Evolutionary conservation across 192 early-diverging fungal species (phyloP).

Genomic region (Obelidium mucronatum): DNA sequence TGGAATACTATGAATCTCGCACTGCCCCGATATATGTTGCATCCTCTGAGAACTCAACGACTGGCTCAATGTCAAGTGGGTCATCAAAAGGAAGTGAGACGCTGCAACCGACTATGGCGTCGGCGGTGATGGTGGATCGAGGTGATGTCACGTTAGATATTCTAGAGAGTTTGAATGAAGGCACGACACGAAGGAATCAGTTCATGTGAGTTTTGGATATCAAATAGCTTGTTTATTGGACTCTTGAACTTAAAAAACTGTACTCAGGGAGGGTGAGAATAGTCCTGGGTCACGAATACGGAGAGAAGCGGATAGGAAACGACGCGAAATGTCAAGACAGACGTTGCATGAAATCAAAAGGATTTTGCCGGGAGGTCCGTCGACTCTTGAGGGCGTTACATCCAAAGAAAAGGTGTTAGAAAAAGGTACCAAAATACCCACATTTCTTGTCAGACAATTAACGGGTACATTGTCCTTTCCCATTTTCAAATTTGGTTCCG

Average conservation of each 20-base stretch:
- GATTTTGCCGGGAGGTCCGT: background rate
- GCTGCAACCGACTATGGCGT: background rate
- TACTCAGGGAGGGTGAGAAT: too few relatives aligned
- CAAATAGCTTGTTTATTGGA: too few relatives aligned
- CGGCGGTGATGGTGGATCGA: background rate
- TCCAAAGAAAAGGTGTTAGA: slow-evolving; percentile 12
- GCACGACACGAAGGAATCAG: background rate
- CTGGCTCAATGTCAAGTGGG: background rate
- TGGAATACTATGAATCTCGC: background rate
- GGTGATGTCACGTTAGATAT: background rate
- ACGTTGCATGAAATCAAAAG: background rate
- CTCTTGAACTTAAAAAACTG: too few relatives aligned
- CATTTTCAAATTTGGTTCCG: background rate
- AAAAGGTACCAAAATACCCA: slow-evolving; percentile 3
- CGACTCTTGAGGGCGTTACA: background rate
- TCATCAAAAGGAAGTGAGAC: background rate
- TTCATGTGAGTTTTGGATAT: background rate
- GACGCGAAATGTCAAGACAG: background rate
- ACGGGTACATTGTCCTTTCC: too few relatives aligned
- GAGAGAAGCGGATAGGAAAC: slow-evolving; percentile 5
- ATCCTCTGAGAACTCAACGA: slow-evolving; percentile 1
- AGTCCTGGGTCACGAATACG: background rate
- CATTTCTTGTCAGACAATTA: background rate
- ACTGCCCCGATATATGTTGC: background rate
- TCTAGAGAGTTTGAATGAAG: background rate